phyloP scores from a whole-genome alignment of 1,284 basidiomycete species.

The Wallemia hederae region DNA sequence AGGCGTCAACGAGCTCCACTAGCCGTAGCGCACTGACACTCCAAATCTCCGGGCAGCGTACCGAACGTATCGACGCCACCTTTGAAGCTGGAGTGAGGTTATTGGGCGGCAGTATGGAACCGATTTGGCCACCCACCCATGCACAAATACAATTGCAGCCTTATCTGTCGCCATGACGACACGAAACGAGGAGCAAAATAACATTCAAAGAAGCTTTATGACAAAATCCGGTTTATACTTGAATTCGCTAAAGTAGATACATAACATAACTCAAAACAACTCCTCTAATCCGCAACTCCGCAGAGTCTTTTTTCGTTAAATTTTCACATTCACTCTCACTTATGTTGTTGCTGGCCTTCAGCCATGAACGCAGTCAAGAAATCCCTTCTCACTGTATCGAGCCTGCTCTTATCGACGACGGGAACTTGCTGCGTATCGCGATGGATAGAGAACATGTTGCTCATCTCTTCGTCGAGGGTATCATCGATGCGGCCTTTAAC shows the following conservation, averaged over 20 bases:
- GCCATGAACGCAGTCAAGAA: background rate
- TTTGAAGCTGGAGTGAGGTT: background rate
- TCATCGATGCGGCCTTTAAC: slow-evolving; percentile 40
- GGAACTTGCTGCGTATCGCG: background rate
- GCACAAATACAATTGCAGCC: background rate
- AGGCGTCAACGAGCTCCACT: no score
- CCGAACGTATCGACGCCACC: background rate
- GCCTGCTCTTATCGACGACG: background rate
- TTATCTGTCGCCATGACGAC: background rate
- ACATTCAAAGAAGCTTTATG: background rate
- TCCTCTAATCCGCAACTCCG: no score
- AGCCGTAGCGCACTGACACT: background rate
- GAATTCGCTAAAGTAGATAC: no score
- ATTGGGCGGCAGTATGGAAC: background rate
- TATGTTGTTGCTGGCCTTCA: background rate
- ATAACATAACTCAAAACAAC: no score
- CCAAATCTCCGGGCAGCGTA: background rate
- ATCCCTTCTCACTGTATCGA: background rate
- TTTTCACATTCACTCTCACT: background rate
- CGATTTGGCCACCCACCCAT: background rate
- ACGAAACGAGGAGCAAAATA: background rate
- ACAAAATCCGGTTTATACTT: background rate
- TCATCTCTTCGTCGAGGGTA: slow-evolving; percentile 24
- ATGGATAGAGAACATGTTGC: slow-evolving; percentile 25
- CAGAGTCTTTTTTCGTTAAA: no score